A percentile compares a stretch with the other conserved stretches of the same genome.
phyloP scores from a whole-genome alignment of 441 rosid species.

The Rhodomyrtus psidioides region DNA sequence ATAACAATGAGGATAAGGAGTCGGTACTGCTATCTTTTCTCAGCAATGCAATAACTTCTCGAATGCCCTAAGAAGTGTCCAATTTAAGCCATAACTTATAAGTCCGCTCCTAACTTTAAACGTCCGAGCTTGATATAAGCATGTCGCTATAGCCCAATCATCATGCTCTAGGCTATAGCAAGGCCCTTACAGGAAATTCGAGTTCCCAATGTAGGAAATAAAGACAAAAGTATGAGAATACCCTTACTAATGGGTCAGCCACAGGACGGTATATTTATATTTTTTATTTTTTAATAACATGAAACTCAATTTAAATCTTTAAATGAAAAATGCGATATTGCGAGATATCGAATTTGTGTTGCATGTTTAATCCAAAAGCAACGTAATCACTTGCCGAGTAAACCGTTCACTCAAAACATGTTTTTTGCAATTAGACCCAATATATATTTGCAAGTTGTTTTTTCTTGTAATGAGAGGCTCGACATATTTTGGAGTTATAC shows the following conservation, averaged over 20 bases:
- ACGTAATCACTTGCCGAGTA: neutral
- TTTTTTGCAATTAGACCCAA: neutral
- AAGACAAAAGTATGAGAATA: neutral
- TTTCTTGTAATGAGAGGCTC: neutral
- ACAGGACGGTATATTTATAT: too few relatives aligned
- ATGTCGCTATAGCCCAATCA: neutral
- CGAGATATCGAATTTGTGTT: neutral
- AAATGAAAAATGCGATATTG: neutral
- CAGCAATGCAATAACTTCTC: neutral
- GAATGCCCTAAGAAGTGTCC: neutral
- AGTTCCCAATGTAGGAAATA: neutral
- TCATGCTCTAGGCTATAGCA: neutral
- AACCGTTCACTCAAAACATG: neutral
- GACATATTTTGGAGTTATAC: neutral
- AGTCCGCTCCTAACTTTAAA: neutral
- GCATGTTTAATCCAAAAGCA: neutral
- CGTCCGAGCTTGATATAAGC: neutral
- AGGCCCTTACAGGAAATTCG: rapidly evolving
- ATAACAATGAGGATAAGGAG: neutral
- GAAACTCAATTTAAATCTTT: too few relatives aligned
- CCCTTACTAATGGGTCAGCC: neutral
- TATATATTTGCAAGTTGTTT: neutral
- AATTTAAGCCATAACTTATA: neutral
- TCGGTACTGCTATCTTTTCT: neutral
- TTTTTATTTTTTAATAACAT: too few relatives aligned